A percentile compares a stretch with the other conserved stretches of the same genome.
Evolutionary conservation across 139 green algal genomes (phyloP).

Genomic region (Closterium sp.): DNA sequence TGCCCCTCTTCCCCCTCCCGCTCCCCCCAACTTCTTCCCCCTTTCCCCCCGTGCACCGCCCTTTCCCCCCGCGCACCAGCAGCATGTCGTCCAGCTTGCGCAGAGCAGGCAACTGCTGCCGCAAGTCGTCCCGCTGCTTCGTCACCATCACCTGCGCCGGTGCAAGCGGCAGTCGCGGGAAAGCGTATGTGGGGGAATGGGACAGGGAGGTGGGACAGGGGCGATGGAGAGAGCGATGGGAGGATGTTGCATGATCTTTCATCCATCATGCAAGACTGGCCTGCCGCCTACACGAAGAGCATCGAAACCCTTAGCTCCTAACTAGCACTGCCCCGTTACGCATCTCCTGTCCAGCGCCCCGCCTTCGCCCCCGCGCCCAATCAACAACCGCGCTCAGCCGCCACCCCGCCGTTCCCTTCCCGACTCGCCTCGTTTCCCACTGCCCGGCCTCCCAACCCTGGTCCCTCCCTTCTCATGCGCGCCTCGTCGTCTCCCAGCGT

Average conservation of each 20-base stretch:
- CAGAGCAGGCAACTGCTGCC: constrained; percentile 14
- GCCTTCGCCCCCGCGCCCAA: too few relatives aligned
- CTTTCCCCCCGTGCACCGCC: neutral
- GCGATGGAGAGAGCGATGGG: neutral
- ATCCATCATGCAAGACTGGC: neutral
- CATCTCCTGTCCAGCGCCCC: neutral
- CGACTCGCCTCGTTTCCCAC: too few relatives aligned
- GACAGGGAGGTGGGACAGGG: neutral
- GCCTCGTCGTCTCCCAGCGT: too few relatives aligned
- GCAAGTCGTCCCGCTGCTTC: constrained; percentile 17
- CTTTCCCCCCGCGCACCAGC: constrained; percentile 7
- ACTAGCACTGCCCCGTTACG: neutral
- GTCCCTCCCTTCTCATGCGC: too few relatives aligned
- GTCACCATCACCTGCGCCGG: constrained; percentile 24
- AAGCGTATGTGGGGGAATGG: neutral
- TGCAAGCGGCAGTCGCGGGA: neutral
- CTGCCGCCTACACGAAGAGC: neutral
- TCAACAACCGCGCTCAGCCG: too few relatives aligned
- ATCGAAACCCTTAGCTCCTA: neutral
- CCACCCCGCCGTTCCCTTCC: too few relatives aligned
- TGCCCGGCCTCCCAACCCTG: too few relatives aligned
- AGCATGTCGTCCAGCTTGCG: constrained; percentile 38
- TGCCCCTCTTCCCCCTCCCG: neutral
- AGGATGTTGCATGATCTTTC: neutral
- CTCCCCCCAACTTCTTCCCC: too few relatives aligned